Evolutionary conservation across 1,139 yeast species (phyloP), one percentile per base, ranked within the genome.

Genomic region (Sugiyamaella novakii): DNA sequence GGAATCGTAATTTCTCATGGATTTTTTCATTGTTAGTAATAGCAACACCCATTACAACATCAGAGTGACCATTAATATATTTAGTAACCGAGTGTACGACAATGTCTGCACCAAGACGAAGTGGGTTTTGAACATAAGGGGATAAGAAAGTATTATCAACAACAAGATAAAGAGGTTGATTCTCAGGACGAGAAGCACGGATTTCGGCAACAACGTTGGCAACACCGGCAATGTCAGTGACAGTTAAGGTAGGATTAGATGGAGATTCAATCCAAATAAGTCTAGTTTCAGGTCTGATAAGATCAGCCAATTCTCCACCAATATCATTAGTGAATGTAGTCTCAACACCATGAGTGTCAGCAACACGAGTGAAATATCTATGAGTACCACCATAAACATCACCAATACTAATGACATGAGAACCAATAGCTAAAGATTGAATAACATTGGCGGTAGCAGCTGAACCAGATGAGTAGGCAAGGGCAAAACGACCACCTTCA

Each of bases 311-410:
- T 56, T 87, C 92, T 34, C 70, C 65, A 54, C 74, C 79, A 63
- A 86, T 74, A 66, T 83, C 77, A 59, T 78, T 80, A 50, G 88
- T 83, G 70, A 87, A 87, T 25, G 81, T 71, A 43, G 85, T 80
- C 51, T 74, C 77, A 47, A 87, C 86, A 50, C 92, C 92, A 65
- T 87, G 95, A 48, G 87, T 79, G 65, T 75, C 75, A 54, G 92
- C 95, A 46, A 87, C 95, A 69, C 84, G 79, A 66, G 95, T 84
- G 76, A 87, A 87, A 72, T 87, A 87, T 69, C 96, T 78, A 74
- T 87, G 94, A 54, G 96, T 87, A 63, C 96, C 96, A 56, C 96
- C 96, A 70, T 88, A 88, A 43, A 88, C 95, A 63, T 88, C 96
- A 60, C 88, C 92, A 62, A 87, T 83, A 47, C 92, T 82, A 48